These are phyloP conservation scores for Panaeolus cyanescens DNA, from an alignment of 768 basidiomycete genomes.

Conservation along the genomic window DNA sequence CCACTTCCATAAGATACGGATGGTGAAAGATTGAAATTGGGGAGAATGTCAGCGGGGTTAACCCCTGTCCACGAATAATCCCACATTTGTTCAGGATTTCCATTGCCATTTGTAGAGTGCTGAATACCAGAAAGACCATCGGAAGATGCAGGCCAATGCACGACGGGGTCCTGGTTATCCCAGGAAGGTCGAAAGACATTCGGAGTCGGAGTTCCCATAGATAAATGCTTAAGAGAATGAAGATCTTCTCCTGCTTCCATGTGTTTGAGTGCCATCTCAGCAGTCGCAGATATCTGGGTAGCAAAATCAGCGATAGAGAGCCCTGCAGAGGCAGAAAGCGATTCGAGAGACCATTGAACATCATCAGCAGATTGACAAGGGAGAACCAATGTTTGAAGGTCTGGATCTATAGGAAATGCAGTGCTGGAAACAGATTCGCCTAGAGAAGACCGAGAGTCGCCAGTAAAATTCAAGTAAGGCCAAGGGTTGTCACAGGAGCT, in stretches of 20 bases:
- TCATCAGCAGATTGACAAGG: slow-evolving; percentile 6
- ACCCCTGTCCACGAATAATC: slow-evolving; percentile 21
- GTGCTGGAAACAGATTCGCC: neutral
- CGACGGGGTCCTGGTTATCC: neutral
- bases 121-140: neutral
- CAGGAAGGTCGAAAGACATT: neutral
- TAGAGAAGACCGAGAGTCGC: neutral
- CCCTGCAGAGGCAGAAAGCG: slow-evolving; percentile 32
- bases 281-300: slow-evolving; percentile 35
- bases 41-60: slow-evolving; percentile 33
- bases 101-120: neutral
- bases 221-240: neutral
- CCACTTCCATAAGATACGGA: neutral
- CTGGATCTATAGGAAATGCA: neutral
- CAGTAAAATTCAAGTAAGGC: neutral
- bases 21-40: slow-evolving; percentile 11
- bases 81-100: slow-evolving; percentile 10
- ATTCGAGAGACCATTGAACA: slow-evolving; percentile 22
- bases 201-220: neutral
- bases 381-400: neutral
- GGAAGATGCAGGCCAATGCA: neutral
- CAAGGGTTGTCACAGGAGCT: neutral
- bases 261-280: slow-evolving; percentile 31
- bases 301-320: slow-evolving; percentile 33
- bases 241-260: slow-evolving; percentile 17